These are phyloP conservation scores for Pistacia integerrima DNA, from an alignment of 345 rosid genomes.

Conservation along the genomic window DNA sequence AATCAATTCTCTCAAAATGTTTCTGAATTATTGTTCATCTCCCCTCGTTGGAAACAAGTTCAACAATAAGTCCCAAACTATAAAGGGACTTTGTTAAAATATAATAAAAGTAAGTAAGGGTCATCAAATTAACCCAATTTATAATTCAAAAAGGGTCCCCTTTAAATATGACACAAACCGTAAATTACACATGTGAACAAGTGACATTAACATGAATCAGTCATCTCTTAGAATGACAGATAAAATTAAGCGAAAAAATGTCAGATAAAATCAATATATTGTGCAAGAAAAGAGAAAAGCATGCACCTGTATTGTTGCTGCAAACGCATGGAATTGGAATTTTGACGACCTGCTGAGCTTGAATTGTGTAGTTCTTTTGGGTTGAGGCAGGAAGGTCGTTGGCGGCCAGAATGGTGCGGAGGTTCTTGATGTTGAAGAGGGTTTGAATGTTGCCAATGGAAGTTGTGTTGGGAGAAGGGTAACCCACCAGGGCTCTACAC, in stretches of 20 bases:
- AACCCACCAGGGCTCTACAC: conserved; percentile 38
- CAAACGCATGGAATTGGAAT: conserved; percentile 49
- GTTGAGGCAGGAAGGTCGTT: conserved; percentile 31
- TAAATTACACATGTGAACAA: neutral
- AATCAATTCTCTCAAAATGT: too few relatives aligned
- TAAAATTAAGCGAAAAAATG: neutral
- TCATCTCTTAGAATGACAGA: neutral
- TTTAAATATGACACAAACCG: too few relatives aligned
- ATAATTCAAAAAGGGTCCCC: neutral
- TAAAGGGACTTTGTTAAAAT: too few relatives aligned
- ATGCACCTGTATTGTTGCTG: conserved; percentile 35
- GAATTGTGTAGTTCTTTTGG: conserved; percentile 8
- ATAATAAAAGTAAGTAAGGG: too few relatives aligned
- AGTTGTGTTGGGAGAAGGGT: conserved; percentile 29
- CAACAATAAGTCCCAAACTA: too few relatives aligned
- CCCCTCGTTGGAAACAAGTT: too few relatives aligned
- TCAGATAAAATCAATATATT: too few relatives aligned
- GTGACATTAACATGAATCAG: neutral
- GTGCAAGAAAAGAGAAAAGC: conserved; percentile 3
- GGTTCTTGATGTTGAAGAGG: conserved; percentile 41
- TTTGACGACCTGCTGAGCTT: neutral
- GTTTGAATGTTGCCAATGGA: conserved; percentile 28
- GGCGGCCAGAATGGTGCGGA: conserved; percentile 41
- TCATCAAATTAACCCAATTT: too few relatives aligned
- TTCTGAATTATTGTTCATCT: too few relatives aligned